Evolutionary conservation across 352 stramenopile species (phyloP).

Genomic region (Globisporangium recalcitrans): DNA sequence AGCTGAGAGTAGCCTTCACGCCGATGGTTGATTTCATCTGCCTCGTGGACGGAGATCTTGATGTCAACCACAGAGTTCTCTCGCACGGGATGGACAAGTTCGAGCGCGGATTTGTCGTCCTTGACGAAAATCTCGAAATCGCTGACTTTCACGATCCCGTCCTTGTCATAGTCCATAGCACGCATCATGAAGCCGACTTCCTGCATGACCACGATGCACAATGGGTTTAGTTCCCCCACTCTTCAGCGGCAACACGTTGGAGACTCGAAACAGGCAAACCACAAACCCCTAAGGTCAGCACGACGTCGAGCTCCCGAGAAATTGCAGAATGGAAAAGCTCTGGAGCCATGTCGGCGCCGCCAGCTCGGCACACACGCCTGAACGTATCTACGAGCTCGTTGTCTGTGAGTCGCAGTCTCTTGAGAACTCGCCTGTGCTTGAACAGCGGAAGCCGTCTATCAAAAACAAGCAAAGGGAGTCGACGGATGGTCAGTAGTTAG

Average conservation of each 20-base stretch:
- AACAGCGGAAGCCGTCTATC: slow-evolving; percentile 63
- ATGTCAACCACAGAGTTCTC: slow-evolving; percentile 59
- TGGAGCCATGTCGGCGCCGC: slow-evolving; percentile 35
- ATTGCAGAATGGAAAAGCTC: slow-evolving; percentile 63
- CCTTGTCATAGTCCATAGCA: slow-evolving; percentile 64
- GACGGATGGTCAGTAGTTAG: not conserved
- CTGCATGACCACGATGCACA: slow-evolving; percentile 19
- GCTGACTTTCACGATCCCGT: slow-evolving; percentile 56
- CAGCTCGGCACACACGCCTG: slow-evolving; percentile 37
- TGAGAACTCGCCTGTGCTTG: slow-evolving; percentile 65
- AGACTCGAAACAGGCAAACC: not conserved
- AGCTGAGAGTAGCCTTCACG: slow-evolving; percentile 61
- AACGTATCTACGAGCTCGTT: slow-evolving; percentile 79
- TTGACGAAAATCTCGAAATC: slow-evolving; percentile 76
- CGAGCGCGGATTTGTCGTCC: slow-evolving; percentile 42
- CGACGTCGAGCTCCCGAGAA: slow-evolving; percentile 65
- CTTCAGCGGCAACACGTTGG: not conserved
- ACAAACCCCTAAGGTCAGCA: slow-evolving; percentile 71
- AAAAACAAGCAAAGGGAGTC: not conserved
- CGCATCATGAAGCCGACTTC: slow-evolving; percentile 59
- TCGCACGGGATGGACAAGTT: slow-evolving; percentile 43
- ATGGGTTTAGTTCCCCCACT: not conserved
- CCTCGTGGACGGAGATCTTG: slow-evolving; percentile 52
- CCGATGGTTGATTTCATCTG: slow-evolving; percentile 48
- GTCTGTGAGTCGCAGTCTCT: slow-evolving; percentile 57